Percentiles rank a stretch among this genome's conserved stretches.
Conservation (phyloP, 108 stramenopile genomes). For the Nitzschia inconspicua region DNA sequence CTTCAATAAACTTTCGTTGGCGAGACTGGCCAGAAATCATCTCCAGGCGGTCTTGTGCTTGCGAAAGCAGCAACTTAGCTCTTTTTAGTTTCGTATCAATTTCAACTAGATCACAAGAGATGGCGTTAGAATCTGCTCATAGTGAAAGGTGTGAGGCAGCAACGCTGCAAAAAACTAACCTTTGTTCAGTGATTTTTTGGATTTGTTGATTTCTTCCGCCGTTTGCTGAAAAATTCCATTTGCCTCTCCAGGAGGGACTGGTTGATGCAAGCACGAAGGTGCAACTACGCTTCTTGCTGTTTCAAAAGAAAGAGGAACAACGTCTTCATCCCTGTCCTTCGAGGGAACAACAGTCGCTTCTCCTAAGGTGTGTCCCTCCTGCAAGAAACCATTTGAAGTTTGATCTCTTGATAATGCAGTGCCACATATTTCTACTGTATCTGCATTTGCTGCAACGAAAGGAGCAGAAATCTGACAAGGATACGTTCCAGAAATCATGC, state of each 20-base stretch:
- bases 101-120: neutral
- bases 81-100: constrained; percentile 7
- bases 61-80: neutral
- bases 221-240: too few species aligned
- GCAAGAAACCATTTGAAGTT: constrained; percentile 1
- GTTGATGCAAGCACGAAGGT: too few species aligned
- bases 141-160: neutral
- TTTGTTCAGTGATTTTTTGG: neutral
- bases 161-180: neutral
- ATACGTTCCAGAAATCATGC: neutral
- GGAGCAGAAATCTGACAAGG: neutral
- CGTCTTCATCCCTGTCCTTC: neutral
- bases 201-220: too few species aligned
- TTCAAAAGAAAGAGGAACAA: neutral
- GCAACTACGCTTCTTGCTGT: neutral
- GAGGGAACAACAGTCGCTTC: neutral
- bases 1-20: constrained; percentile 44
- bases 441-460: neutral
- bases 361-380: too few species aligned
- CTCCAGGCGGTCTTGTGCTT: constrained; percentile 9
- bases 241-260: too few species aligned
- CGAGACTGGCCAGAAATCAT: constrained; percentile 5
- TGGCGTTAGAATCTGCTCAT: too few species aligned
- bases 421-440: neutral
- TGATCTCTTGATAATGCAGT: neutral